A percentile compares a stretch with the other conserved stretches of the same genome.
Conservation (phyloP, 2,329 filamentous ascomycete genomes). For the Ophiostoma piceae region DNA sequence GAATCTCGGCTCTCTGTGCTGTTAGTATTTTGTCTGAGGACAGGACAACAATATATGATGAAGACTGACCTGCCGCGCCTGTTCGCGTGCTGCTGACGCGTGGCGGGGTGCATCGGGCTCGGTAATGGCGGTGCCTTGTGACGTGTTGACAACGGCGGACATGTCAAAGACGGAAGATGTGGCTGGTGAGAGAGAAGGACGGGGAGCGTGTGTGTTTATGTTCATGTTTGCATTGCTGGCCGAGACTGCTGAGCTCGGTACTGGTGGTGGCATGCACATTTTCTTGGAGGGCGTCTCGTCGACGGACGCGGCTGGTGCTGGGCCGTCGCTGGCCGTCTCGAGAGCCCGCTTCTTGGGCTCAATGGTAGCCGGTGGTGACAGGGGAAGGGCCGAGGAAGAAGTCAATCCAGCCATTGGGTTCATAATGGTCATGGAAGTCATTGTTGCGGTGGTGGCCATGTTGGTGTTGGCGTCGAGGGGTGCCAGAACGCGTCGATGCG, state of each 20-base stretch:
- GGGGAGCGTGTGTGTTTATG: neutral
- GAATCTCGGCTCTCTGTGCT: slow-evolving; percentile 56
- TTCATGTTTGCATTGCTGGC: slow-evolving; percentile 26
- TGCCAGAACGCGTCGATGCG: slow-evolving; percentile 43
- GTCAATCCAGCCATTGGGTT: too few species aligned
- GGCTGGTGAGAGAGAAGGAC: slow-evolving; percentile 10
- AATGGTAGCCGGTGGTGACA: slow-evolving; percentile 12
- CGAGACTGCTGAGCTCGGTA: neutral
- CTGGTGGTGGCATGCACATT: neutral
- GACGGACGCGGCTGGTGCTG: slow-evolving; percentile 6
- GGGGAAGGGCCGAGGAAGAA: neutral
- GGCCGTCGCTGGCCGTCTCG: slow-evolving; percentile 8
- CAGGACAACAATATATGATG: neutral
- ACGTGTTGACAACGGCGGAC: slow-evolving; percentile 41
- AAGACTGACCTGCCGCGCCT: slow-evolving; percentile 46
- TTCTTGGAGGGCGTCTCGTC: slow-evolving; percentile 14
- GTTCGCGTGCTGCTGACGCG: slow-evolving; percentile 36
- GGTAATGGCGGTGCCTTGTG: slow-evolving; percentile 47
- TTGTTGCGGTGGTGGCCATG: neutral
- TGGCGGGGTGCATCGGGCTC: slow-evolving; percentile 39
- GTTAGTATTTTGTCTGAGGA: neutral
- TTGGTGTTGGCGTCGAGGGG: slow-evolving; percentile 32
- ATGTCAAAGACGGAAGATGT: slow-evolving; percentile 48
- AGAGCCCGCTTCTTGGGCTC: slow-evolving; percentile 17
- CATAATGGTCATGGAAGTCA: neutral